phyloP scores from a whole-genome alignment of 495 filamentous ascomycete genomes.

The Podospora australis region DNA sequence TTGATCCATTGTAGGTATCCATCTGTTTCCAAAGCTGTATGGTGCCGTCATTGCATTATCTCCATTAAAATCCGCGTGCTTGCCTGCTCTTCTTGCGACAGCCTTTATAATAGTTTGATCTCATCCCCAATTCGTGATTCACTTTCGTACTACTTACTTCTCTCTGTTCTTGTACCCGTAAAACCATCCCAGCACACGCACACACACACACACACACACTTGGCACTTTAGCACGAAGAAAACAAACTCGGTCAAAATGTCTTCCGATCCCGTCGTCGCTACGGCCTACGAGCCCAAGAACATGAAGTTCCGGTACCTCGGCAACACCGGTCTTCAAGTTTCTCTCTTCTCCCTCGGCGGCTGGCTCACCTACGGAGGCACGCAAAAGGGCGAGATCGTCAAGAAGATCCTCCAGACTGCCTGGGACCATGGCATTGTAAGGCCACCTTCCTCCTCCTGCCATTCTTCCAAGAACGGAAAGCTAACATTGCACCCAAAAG shows the following conservation, averaged over 20 bases:
- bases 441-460: conserved; percentile 1
- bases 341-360: conserved; percentile 61
- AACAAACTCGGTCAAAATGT: conserved; percentile 6
- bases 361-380: conserved; percentile 45
- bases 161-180: too few species aligned
- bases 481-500: conserved; percentile 9
- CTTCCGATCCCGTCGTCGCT: conserved; percentile 24
- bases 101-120: too few species aligned
- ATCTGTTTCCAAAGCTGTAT: too few species aligned
- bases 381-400: conserved; percentile 37
- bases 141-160: neutral
- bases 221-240: neutral
- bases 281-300: conserved; percentile 43
- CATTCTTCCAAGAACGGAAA: neutral
- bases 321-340: conserved; percentile 62
- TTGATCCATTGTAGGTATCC: too few species aligned
- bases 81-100: too few species aligned
- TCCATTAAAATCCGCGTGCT: too few species aligned
- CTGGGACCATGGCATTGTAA: conserved; percentile 47
- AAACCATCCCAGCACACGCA: too few species aligned
- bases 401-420: conserved; percentile 41
- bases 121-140: too few species aligned
- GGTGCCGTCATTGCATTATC: too few species aligned
- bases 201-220: too few species aligned
- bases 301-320: conserved; percentile 66